Evolutionary conservation across 179 eudicot species (phyloP), one percentile per base, ranked within the genome.

Genomic region (Actinidia chinensis): DNA sequence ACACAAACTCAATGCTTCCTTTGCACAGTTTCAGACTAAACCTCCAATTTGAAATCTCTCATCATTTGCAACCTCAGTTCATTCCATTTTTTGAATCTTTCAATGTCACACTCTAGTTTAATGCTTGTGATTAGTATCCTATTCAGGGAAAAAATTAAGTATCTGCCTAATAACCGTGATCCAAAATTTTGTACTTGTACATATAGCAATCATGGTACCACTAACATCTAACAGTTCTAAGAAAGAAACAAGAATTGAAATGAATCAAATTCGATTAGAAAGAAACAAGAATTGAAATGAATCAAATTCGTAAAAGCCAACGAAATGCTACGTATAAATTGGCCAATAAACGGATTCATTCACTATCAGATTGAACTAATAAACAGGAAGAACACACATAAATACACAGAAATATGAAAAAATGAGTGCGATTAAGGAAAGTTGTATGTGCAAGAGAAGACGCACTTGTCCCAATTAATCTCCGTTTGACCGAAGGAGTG

Each of bases 391-490:
- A 9, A 52, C 17, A 46, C 43, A 33, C 17, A 61, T 50, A 52
- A 2, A 50, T n/a, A 23, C 17, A 71, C 46, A 36, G 3, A 14
- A 5, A 64, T 12, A 60, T 22, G 4, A 23, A 60, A n/a, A 78
- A 12, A 65, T 73, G 5, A 36, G 60, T 66, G 51, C 17, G 65
- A 36, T 7, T 46, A 0, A 18, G 42, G 8, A 18, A 0, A 8
- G 63, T 59, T 13, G 71, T 25, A 40, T 2, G 68, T 20, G 46
- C 20, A 36, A 68, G 63, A 69, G 76, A 68, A 51, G 18, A 58
- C 86, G 69, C 85, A 95, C 99, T 93, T 93, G 82, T 93, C 98
- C 99, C 99, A 95, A 82, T 95, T 91, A 71, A 95, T 93, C 81
- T 95, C 99, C 10, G 98, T 87, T 81, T 86, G 94, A 50, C 89